Percentiles rank a stretch among this genome's conserved stretches.
These are phyloP conservation scores for Paxillus involutus DNA, from an alignment of 768 basidiomycete species.

Conservation along the genomic window DNA sequence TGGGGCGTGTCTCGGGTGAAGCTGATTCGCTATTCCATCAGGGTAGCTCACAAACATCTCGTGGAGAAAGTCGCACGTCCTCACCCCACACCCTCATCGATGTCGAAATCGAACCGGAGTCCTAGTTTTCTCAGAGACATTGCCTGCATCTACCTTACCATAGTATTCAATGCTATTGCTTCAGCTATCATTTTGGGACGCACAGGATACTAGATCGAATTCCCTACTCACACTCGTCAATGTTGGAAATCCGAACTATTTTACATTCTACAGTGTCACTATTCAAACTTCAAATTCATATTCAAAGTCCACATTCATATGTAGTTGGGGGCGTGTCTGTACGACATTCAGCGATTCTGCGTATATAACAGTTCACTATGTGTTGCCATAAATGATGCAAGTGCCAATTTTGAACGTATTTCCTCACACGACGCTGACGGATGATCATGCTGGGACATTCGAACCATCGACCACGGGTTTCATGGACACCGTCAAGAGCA, in stretches of 20 bases:
- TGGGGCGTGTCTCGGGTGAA: conserved; percentile 24
- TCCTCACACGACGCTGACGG: not conserved
- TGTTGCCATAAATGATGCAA: no score
- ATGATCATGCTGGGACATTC: conserved; percentile 8
- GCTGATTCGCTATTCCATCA: conserved; percentile 21
- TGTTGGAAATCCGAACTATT: not conserved
- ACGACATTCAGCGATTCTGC: no score
- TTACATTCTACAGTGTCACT: not conserved
- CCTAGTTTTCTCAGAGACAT: conserved; percentile 18
- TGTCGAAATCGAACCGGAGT: conserved; percentile 19
- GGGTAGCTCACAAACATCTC: conserved; percentile 30
- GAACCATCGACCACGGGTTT: conserved; percentile 36
- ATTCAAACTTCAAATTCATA: no score
- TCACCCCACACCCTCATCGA: conserved; percentile 31
- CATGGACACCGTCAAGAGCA: conserved; percentile 58
- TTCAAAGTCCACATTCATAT: no score
- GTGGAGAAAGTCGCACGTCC: conserved; percentile 26
- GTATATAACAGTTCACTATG: no score
- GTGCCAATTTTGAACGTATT: not conserved
- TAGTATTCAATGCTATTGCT: conserved; percentile 31
- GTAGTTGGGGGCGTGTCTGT: no score
- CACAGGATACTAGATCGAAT: conserved; percentile 6
- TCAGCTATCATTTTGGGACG: conserved; percentile 27
- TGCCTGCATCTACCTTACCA: conserved; percentile 20
- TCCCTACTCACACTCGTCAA: not conserved